Evolutionary conservation across 2,329 filamentous ascomycete genomes (phyloP).

Genomic region (Pestalotiopsis sp.): DNA sequence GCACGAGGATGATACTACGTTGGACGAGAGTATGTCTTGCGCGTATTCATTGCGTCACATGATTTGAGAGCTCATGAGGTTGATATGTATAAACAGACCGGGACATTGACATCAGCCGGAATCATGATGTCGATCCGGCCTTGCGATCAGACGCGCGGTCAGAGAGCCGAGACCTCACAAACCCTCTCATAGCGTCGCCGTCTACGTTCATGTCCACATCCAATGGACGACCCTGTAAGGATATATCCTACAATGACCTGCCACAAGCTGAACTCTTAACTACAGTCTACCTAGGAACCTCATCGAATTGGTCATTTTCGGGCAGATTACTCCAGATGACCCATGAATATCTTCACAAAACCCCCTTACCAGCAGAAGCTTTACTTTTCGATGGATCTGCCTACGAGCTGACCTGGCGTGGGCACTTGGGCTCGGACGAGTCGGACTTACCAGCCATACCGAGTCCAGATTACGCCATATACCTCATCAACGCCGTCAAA

Average conservation of each 20-base stretch:
- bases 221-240: conserved; percentile 45
- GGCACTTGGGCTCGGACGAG: conserved; percentile 15
- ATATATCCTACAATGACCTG: background rate
- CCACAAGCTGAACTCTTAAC: conserved; percentile 14
- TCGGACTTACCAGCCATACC: conserved; percentile 44
- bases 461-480: conserved; percentile 52
- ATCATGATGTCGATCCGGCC: background rate
- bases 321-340: conserved; percentile 51
- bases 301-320: conserved; percentile 60
- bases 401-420: conserved; percentile 56
- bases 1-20: conserved; percentile 24
- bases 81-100: background rate
- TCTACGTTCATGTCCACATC: conserved; percentile 44
- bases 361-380: conserved; percentile 42
- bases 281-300: conserved; percentile 55
- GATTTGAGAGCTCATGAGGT: background rate
- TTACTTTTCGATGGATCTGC: conserved; percentile 53
- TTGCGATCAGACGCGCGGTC: conserved; percentile 27
- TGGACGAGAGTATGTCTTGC: conserved; percentile 23
- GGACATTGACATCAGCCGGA: background rate
- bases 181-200: conserved; percentile 43
- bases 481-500: conserved; percentile 58
- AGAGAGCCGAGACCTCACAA: conserved; percentile 36
- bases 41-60: background rate
- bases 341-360: conserved; percentile 47